phyloP scores from a whole-genome alignment of 1,284 basidiomycete species.

The Pyrrhoderma lamaoense region DNA sequence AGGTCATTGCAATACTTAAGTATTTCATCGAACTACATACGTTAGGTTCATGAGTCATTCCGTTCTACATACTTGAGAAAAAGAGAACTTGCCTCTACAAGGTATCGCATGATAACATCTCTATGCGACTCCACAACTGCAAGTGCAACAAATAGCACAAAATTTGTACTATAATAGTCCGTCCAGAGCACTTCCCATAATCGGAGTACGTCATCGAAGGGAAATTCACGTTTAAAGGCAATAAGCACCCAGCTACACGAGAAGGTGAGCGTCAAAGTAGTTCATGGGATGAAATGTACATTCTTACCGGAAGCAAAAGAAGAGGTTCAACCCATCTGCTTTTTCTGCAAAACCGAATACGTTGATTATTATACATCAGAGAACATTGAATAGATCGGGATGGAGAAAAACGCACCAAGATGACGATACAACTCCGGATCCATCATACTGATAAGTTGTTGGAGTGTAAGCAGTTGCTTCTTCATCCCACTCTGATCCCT shows the following conservation, averaged over 20 bases:
- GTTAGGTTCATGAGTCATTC: no score
- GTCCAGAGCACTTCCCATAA: conserved; percentile 98
- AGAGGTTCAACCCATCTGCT: conserved; percentile 87
- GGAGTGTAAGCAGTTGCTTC: conserved; percentile 81
- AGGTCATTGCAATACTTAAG: conserved; percentile 94
- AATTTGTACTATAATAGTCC: conserved; percentile 79
- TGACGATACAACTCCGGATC: conserved; percentile 90
- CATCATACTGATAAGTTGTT: conserved; percentile 88
- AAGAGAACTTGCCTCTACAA: conserved; percentile 74
- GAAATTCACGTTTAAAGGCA: conserved; percentile 92
- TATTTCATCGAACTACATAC: conserved; percentile 71
- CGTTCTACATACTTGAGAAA: neutral
- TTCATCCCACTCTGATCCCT: conserved; percentile 99
- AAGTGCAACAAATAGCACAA: conserved; percentile 92
- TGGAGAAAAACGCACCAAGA: conserved; percentile 51
- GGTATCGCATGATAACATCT: conserved; percentile 88
- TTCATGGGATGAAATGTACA: neutral
- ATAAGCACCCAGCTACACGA: conserved; percentile 71
- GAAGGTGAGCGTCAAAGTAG: conserved; percentile 2
- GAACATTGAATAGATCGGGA: neutral
- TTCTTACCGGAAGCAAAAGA: conserved; percentile 92
- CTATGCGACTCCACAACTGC: conserved; percentile 91
- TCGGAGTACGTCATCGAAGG: conserved; percentile 79
- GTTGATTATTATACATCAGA: conserved; percentile 2
- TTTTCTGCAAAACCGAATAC: conserved; percentile 51